A percentile compares a stretch with the other conserved stretches of the same genome.
Conservation (phyloP, 192 early-diverging fungal species). For the Phlyctochytrium bullatum region DNA sequence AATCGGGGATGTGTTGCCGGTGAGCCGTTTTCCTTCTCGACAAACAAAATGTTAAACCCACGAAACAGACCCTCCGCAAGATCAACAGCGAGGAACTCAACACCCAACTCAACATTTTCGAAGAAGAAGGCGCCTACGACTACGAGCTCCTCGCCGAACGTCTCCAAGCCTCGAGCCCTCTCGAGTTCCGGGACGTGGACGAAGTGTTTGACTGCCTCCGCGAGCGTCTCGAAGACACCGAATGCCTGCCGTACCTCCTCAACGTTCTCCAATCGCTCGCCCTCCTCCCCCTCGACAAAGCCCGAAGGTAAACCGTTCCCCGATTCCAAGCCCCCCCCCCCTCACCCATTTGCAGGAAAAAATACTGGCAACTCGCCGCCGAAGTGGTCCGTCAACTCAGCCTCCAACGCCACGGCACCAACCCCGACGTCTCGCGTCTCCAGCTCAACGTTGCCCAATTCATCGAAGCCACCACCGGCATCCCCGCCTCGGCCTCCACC, state of each 20-base stretch:
- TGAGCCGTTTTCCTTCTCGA: not conserved
- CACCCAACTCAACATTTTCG: conserved; percentile 27
- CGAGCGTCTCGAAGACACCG: conserved; percentile 5
- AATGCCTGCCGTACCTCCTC: conserved; percentile 12
- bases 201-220: conserved; percentile 18
- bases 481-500: not conserved
- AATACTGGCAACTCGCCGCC: conserved; percentile 21
- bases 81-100: conserved; percentile 21
- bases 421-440: conserved; percentile 11
- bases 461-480: not conserved
- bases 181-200: conserved; percentile 22
- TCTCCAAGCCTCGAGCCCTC: not conserved
- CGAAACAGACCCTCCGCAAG: conserved; percentile 10
- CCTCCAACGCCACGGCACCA: conserved; percentile 21
- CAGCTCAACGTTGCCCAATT: conserved; percentile 11
- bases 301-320: conserved; percentile 8
- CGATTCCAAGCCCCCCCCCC: not conserved
- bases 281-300: conserved; percentile 13
- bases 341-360: conserved; percentile 10
- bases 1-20: conserved; percentile 23
- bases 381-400: conserved; percentile 2
- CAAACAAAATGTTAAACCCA: not conserved
- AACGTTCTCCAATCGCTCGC: conserved; percentile 15
- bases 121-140: conserved; percentile 28
- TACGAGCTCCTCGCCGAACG: not conserved